Conservation (phyloP, 305 asterid species). For the Fraxinus nigra region DNA sequence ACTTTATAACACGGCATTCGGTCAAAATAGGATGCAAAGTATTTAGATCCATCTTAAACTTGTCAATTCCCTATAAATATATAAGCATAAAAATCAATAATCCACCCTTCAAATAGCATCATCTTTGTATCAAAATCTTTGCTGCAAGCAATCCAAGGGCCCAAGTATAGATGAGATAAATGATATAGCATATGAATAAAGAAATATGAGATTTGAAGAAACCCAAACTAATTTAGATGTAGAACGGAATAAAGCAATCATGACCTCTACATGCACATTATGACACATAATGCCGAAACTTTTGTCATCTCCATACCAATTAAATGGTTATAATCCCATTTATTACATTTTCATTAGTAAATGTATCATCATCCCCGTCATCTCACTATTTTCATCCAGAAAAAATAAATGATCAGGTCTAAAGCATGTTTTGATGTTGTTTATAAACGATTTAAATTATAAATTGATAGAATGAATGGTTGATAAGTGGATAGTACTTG, state of each 20-base stretch:
- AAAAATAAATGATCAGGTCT: not conserved
- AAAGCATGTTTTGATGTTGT: not conserved
- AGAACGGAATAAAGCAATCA: not conserved
- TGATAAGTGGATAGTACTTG: not conserved
- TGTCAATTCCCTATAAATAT: constrained; percentile 68
- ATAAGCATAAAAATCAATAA: constrained; percentile 19
- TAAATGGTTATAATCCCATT: not conserved
- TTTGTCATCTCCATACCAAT: not conserved
- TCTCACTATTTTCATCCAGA: not conserved
- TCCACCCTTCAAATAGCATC: constrained; percentile 9
- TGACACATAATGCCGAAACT: not conserved
- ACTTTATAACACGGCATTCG: constrained; percentile 89
- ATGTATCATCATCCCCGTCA: not conserved
- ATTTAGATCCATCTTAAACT: constrained; percentile 59
- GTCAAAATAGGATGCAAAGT: constrained; percentile 84
- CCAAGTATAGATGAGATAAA: not conserved
- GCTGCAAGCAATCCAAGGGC: not conserved
- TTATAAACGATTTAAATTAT: no score
- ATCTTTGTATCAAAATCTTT: constrained; percentile 16
- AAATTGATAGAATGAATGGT: not conserved
- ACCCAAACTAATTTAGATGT: not conserved
- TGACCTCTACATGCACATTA: not conserved
- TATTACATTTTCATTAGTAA: not conserved
- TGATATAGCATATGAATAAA: not conserved
- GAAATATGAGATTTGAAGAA: not conserved